Base-by-base conservation (phyloP, 768 basidiomycete species). In the Boletus huronensis region DNA sequence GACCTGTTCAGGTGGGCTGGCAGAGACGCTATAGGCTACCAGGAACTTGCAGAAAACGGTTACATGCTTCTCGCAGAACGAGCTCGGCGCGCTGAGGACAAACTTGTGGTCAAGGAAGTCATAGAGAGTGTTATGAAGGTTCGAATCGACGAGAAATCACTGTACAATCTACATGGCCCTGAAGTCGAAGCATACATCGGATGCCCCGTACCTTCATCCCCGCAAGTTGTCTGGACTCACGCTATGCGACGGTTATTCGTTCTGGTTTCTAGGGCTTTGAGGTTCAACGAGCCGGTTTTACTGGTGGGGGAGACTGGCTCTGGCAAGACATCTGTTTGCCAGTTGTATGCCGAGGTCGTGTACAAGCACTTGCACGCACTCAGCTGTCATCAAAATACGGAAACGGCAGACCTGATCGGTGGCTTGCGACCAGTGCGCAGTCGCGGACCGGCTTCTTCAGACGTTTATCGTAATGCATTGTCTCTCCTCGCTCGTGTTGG, bases 1-100 rank as follows among this genome's bases (percentile, higher is more conserved):
- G 97, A 99, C 67, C 75, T 99, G 17, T 99, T 99, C 73, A 84
- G 97, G 41, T 99, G 97, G 97, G 97, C 94, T 7, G 88, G 87
- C 5, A 77, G 97, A 53, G 90, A 91, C 53, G 93, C 94, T 1
- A 74, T 90, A 46, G 87, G 89, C 9, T 93, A 93, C 68, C 91
- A 97, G 64, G 88, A 97, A 64, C 78, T 99, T 51, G 97, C 96
- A 0, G 86, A 94, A 61, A 92, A 98, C 59, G 97, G 97, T 0
- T 98, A 93, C 72, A 98, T 99, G 95, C 78, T 99, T 11, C 76
- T 99, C 13, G 97, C 93, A 0, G 97, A 98, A 71, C 84, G 97
- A 32, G 80, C 91, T 10, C 80, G 97, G 29, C 81, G 84, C 28
- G 75, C 79, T 3, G 95, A 98, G 53, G 97, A 98, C 70, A 94